A percentile compares a stretch with the other conserved stretches of the same genome.
These are phyloP conservation scores for Inosperma sp. DNA, from an alignment of 768 basidiomycete species.

Conservation along the genomic window DNA sequence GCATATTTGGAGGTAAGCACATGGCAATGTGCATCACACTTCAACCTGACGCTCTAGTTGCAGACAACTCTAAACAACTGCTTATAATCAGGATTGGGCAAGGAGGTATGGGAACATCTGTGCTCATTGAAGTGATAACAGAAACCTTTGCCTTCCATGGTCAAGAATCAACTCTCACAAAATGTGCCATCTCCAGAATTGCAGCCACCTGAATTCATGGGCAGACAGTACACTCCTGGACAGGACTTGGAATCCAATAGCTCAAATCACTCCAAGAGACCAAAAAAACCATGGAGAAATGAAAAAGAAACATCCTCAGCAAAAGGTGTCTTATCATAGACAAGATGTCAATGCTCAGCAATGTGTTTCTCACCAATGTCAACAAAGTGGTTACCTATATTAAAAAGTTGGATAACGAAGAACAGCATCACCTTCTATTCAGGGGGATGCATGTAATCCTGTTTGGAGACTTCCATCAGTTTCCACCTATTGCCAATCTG, in stretches of 20 bases:
- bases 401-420: not conserved
- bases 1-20: constrained; percentile 21
- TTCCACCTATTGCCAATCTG: constrained; percentile 36
- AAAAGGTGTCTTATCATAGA: constrained; percentile 33
- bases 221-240: constrained; percentile 32
- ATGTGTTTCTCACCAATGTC: constrained; percentile 18
- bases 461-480: constrained; percentile 43
- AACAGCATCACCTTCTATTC: constrained; percentile 20
- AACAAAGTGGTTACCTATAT: constrained; percentile 19
- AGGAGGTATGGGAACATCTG: constrained; percentile 44
- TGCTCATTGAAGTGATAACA: constrained; percentile 35
- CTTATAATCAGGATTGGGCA: constrained; percentile 38
- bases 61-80: constrained; percentile 21
- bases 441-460: constrained; percentile 38
- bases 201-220: constrained; percentile 39
- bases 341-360: constrained; percentile 38
- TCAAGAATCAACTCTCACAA: constrained; percentile 21
- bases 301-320: constrained; percentile 17
- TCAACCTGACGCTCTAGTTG: too few species aligned
- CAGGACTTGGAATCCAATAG: constrained; percentile 16
- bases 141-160: constrained; percentile 27
- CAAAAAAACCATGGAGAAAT: constrained; percentile 5
- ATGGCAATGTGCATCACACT: constrained; percentile 7
- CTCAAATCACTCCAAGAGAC: constrained; percentile 3
- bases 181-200: constrained; percentile 37